Evolutionary conservation across 169 alveolate genomes (phyloP).

Genomic region (Plasmodium gaboni): DNA sequence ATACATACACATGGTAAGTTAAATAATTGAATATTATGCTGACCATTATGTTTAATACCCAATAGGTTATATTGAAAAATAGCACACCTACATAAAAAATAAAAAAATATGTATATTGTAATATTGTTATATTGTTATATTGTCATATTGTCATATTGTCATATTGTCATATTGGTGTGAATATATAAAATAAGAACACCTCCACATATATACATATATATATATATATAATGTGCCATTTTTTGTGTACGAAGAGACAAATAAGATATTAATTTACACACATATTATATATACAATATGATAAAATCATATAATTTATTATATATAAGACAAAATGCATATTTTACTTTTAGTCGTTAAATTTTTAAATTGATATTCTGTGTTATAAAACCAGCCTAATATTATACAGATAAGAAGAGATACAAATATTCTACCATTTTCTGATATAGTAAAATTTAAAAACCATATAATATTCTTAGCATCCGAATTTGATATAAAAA

Average conservation of each 20-base stretch:
- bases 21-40: constrained; percentile 50
- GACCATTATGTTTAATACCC: constrained; percentile 20
- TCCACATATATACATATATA: no score
- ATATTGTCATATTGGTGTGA: no score
- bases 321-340: no score
- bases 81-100: constrained; percentile 22
- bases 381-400: constrained; percentile 56
- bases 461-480: constrained; percentile 84
- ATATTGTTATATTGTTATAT: no score
- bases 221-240: no score
- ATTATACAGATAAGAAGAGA: constrained; percentile 61
- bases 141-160: no score
- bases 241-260: no score
- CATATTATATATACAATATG: no score
- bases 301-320: no score
- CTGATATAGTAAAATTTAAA: constrained; percentile 84
- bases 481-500: constrained; percentile 62
- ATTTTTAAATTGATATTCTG: constrained; percentile 11
- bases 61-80: constrained; percentile 46
- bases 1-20: constrained; percentile 38
- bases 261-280: no score
- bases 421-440: constrained; percentile 81
- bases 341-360: constrained; percentile 38
- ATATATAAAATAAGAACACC: no score
- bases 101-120: no score